These are phyloP conservation scores for Turritis glabra DNA, from an alignment of 345 rosid genomes.

Conservation along the genomic window DNA sequence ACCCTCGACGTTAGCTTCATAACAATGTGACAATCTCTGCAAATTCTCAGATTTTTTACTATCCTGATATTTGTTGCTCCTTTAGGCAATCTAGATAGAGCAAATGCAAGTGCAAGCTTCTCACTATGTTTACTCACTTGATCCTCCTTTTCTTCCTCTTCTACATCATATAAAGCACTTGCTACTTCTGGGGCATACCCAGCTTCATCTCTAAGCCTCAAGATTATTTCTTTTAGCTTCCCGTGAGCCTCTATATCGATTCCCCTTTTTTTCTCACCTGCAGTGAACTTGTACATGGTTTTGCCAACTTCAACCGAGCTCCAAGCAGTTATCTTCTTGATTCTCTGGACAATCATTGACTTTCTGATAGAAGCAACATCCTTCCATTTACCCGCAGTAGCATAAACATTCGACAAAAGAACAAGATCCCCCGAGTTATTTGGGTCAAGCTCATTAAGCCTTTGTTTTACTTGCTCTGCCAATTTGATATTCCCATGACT, in stretches of 20 bases:
- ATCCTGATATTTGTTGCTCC: slow-evolving; percentile 47
- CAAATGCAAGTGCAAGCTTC: slow-evolving; percentile 73
- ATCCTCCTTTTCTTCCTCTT: slow-evolving; percentile 66
- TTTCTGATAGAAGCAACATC: slow-evolving; percentile 51
- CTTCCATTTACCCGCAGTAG: slow-evolving; percentile 57
- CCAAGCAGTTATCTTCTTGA: slow-evolving; percentile 55
- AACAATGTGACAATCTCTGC: slow-evolving; percentile 58
- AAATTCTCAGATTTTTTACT: slow-evolving; percentile 64
- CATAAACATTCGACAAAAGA: slow-evolving; percentile 55
- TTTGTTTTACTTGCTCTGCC: slow-evolving; percentile 53
- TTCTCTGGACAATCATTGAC: slow-evolving; percentile 38
- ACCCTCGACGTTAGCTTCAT: slow-evolving; percentile 58
- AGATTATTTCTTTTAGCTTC: slow-evolving; percentile 34
- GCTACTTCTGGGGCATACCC: slow-evolving; percentile 58
- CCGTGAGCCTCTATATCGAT: slow-evolving; percentile 17
- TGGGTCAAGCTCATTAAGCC: slow-evolving; percentile 50
- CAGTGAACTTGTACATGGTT: slow-evolving; percentile 34
- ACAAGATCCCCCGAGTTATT: slow-evolving; percentile 52
- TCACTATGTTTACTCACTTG: slow-evolving; percentile 60
- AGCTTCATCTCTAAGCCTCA: slow-evolving; percentile 46
- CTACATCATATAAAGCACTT: slow-evolving; percentile 53
- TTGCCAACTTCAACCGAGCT: slow-evolving; percentile 48
- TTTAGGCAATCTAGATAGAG: slow-evolving; percentile 44
- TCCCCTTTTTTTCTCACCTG: slow-evolving; percentile 30
- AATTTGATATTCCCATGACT: slow-evolving; percentile 54